Evolutionary conservation across 2,329 filamentous ascomycete species (phyloP).

Genomic region (Cladophialophora psammophila): DNA sequence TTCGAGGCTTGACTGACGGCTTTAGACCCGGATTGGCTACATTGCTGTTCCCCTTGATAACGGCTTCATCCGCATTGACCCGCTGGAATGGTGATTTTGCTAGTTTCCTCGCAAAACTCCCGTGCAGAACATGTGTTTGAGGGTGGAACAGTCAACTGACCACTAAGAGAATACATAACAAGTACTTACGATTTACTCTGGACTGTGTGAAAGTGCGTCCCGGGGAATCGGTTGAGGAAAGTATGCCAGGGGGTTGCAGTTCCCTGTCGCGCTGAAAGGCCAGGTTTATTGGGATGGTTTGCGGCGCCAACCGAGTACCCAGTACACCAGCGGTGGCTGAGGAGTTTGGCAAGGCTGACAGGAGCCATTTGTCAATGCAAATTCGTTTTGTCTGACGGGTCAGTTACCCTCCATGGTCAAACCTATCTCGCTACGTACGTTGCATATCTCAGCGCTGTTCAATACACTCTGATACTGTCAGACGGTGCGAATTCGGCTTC

Average conservation of each 20-base stretch:
- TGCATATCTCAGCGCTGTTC: neutral
- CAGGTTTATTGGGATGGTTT: neutral
- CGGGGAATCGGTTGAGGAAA: neutral
- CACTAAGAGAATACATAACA: neutral
- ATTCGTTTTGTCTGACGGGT: too few relatives aligned
- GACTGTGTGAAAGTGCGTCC: too few relatives aligned
- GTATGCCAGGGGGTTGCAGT: neutral
- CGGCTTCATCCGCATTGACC: neutral
- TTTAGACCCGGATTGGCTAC: neutral
- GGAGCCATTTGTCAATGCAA: neutral
- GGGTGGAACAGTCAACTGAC: slow-evolving; percentile 2
- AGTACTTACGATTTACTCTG: too few relatives aligned
- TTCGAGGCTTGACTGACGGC: neutral
- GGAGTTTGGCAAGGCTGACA: neutral
- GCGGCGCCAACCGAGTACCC: neutral
- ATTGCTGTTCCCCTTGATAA: neutral
- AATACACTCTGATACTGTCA: neutral
- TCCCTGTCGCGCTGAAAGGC: slow-evolving; percentile 22
- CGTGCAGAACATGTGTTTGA: slow-evolving; percentile 3
- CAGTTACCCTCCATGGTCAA: too few relatives aligned
- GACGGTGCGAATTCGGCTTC: neutral
- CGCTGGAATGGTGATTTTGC: neutral
- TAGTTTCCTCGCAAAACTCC: neutral
- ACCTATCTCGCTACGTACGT: too few relatives aligned
- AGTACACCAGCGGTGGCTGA: neutral